Conservation (phyloP, 2,329 filamentous ascomycete genomes). For the Penicillium sp. region DNA sequence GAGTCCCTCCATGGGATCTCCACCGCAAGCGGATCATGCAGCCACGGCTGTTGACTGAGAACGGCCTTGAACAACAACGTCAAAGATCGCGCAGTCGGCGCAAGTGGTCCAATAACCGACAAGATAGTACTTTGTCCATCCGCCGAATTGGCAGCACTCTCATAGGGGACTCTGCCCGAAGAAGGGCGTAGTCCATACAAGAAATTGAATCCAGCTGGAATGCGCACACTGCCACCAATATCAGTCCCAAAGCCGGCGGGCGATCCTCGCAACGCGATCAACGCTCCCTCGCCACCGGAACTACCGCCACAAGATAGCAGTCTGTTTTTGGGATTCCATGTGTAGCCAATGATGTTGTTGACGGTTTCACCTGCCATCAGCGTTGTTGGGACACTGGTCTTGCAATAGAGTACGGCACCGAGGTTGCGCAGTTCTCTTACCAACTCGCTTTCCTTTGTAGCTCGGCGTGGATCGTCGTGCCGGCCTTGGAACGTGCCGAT, state of each 20-base stretch:
- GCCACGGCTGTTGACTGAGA: slow-evolving; percentile 61
- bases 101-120: slow-evolving; percentile 63
- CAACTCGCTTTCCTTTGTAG: slow-evolving; percentile 56
- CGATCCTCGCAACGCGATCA: slow-evolving; percentile 54
- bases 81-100: slow-evolving; percentile 54
- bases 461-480: slow-evolving; percentile 50
- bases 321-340: slow-evolving; percentile 57
- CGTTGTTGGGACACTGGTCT: slow-evolving; percentile 57
- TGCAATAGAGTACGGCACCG: slow-evolving; percentile 56
- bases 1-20: slow-evolving; percentile 64
- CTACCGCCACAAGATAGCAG: slow-evolving; percentile 56
- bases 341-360: slow-evolving; percentile 61
- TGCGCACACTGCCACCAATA: slow-evolving; percentile 56
- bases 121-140: slow-evolving; percentile 63
- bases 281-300: slow-evolving; percentile 58
- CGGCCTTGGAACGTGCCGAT: slow-evolving; percentile 60
- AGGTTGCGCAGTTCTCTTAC: slow-evolving; percentile 53
- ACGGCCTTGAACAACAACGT: slow-evolving; percentile 57
- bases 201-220: slow-evolving; percentile 60
- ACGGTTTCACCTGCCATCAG: slow-evolving; percentile 59
- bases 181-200: slow-evolving; percentile 58
- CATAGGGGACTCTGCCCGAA: slow-evolving; percentile 53
- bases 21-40: slow-evolving; percentile 62
- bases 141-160: slow-evolving; percentile 61
- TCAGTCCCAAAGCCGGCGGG: slow-evolving; percentile 60